Conservation (phyloP, 2,329 filamentous ascomycete species). For the Cephalotrichum gorgonifer region DNA sequence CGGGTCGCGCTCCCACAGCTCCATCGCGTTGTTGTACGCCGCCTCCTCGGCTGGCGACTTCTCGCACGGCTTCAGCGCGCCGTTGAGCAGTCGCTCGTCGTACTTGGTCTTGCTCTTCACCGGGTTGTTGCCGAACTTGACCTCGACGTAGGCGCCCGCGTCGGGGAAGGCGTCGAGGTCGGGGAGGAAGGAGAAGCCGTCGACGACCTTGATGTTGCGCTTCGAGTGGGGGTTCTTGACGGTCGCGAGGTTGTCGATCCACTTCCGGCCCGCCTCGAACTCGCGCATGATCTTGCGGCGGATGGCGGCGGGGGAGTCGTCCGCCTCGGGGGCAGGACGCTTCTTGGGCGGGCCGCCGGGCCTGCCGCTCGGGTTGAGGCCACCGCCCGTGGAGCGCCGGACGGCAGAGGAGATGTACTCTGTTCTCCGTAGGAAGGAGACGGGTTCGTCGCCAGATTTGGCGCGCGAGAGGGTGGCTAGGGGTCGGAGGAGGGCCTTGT, state of each 20-base stretch:
- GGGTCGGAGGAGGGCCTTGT: conserved; percentile 73
- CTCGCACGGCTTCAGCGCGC: conserved; percentile 51
- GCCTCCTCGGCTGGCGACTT: conserved; percentile 43
- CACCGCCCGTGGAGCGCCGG: conserved; percentile 5
- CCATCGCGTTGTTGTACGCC: conserved; percentile 36
- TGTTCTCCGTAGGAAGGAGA: conserved; percentile 90
- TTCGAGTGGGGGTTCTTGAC: conserved; percentile 49
- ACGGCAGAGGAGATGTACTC: conserved; percentile 77
- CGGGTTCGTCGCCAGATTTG: conserved; percentile 62
- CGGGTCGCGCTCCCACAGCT: conserved; percentile 47
- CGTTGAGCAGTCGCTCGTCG: conserved; percentile 50
- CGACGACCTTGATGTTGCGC: conserved; percentile 45
- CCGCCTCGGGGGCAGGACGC: conserved; percentile 44
- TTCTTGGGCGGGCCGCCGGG: conserved; percentile 20
- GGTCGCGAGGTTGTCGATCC: conserved; percentile 38
- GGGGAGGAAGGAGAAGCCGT: conserved; percentile 51
- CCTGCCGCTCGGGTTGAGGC: conserved; percentile 14
- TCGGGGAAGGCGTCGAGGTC: conserved; percentile 62
- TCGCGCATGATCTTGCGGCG: conserved; percentile 56
- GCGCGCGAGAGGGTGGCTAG: conserved; percentile 79
- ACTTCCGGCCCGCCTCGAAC: conserved; percentile 43
- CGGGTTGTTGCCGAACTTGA: conserved; percentile 59
- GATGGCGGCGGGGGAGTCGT: conserved; percentile 56
- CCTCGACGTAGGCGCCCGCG: conserved; percentile 56
- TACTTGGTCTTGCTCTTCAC: conserved; percentile 42